Percentiles rank a stretch among this genome's conserved stretches.
Conservation (phyloP, 805 yeast species). For the Blastobotrys robertii region DNA sequence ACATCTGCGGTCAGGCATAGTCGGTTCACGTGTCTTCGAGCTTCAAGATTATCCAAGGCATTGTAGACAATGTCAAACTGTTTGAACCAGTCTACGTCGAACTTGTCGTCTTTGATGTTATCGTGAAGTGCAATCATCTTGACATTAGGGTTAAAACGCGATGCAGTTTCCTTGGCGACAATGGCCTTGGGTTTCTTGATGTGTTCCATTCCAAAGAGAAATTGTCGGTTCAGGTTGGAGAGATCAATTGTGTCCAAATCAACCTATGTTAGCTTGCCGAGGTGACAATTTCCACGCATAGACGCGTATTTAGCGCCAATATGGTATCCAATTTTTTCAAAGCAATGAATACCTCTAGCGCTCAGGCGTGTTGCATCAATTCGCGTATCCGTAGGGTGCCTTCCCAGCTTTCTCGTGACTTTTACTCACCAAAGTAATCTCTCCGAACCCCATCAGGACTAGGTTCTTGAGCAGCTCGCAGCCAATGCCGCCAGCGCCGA, state of each 20-base stretch:
- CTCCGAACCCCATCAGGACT: slow-evolving; percentile 71
- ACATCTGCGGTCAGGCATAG: slow-evolving; percentile 63
- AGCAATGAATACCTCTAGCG: too few species aligned
- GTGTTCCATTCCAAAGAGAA: slow-evolving; percentile 79
- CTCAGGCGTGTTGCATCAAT: not conserved
- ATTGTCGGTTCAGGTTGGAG: slow-evolving; percentile 87
- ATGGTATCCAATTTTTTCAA: too few species aligned
- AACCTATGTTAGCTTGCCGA: slow-evolving; percentile 30
- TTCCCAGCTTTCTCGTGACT: too few species aligned
- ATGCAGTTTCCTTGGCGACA: slow-evolving; percentile 79
- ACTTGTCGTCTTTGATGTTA: slow-evolving; percentile 72
- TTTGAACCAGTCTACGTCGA: slow-evolving; percentile 67
- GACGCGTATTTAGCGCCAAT: too few species aligned
- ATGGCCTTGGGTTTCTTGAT: slow-evolving; percentile 80
- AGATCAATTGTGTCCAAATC: slow-evolving; percentile 93
- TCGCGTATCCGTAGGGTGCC: too few species aligned
- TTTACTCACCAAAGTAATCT: slow-evolving; percentile 55
- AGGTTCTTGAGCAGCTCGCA: slow-evolving; percentile 81
- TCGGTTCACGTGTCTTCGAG: slow-evolving; percentile 80
- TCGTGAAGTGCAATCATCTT: slow-evolving; percentile 74
- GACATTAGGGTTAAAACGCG: slow-evolving; percentile 56
- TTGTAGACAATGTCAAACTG: slow-evolving; percentile 77
- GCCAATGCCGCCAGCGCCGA: slow-evolving; percentile 97
- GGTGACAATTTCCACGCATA: too few species aligned
- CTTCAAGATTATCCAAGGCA: slow-evolving; percentile 89